Evolutionary conservation across 495 filamentous ascomycete genomes (phyloP).

Genomic region (Hypoxylon fragiforme): DNA sequence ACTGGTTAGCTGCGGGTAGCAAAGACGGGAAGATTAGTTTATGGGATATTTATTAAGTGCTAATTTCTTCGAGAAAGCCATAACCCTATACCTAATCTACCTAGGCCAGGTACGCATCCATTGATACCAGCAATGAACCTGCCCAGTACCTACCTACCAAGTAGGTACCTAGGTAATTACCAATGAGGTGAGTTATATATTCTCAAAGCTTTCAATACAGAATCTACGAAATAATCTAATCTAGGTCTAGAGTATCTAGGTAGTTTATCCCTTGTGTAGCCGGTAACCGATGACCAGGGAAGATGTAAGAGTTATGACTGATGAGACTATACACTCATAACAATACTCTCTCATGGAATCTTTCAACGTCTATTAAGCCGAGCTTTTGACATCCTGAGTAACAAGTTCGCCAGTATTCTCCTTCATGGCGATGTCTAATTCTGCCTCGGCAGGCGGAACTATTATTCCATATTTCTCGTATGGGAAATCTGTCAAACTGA

Average conservation of each 20-base stretch:
- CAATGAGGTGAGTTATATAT: neutral
- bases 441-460: constrained; percentile 43
- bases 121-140: too few relatives aligned
- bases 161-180: neutral
- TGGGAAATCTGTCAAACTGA: constrained; percentile 69
- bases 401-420: constrained; percentile 26
- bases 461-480: constrained; percentile 72
- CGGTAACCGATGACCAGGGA: too few relatives aligned
- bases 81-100: too few relatives aligned
- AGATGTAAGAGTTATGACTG: neutral
- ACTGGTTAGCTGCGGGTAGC: constrained; percentile 89
- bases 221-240: neutral
- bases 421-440: constrained; percentile 43
- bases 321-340: neutral
- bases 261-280: neutral
- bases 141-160: neutral
- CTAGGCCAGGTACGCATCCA: too few relatives aligned
- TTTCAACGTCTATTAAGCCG: neutral
- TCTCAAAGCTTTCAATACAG: neutral
- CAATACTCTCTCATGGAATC: neutral
- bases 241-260: neutral
- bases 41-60: constrained; percentile 87
- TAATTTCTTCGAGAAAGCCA: neutral
- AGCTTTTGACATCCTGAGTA: constrained; percentile 17
- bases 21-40: constrained; percentile 96